Evolutionary conservation across 2,329 filamentous ascomycete species (phyloP), one percentile per base, ranked within the genome.

Genomic region (Juglanconis juglandina): DNA sequence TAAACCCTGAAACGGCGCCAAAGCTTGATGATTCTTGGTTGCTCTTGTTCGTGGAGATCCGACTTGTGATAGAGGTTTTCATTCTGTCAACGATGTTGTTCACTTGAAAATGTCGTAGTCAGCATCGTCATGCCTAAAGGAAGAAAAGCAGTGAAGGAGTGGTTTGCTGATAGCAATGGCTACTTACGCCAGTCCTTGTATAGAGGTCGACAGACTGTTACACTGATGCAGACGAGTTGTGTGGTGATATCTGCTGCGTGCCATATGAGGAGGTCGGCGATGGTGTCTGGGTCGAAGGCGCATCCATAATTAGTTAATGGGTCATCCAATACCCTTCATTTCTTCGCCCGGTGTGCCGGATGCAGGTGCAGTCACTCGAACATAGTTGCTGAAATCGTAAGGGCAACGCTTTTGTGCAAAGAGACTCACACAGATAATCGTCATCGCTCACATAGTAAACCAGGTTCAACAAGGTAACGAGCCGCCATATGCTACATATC

Each of bases 121-220:
- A 44, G 14, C 14, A 44, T 44, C 5, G 41, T 44, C 5, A 44
- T 39, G 37, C 37, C 14, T 13, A 11, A 44, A 13, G 41, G 10
- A 13, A 13, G 5, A n/a, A 44, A 24, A 13, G 44, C 11, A 30
- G 14, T 4, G 4, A n/a, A 24, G 41, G 14, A 13, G 14, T 44
- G 41, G 44, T 47, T n/a, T 39, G 37, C 11, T 39, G 37, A 24
- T 24, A 24, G 37, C 7, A 39, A 47, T 24, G 24, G n/a, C 6
- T 30, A 47, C 44, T 47, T 11, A 47, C 44, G 44, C 54, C 54
- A 63, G 14, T 63, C 54, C 17, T 63, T 63, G 35, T 63, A 63
- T 14, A 63, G 11, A 2, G 61, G 61, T 14, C 61, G 61, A 35
- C 61, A 63, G 24, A 63, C 61, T 5, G 61, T 63, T 5, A 58